Evolutionary conservation across 1,284 basidiomycete species (phyloP), one percentile per base, ranked within the genome.

Genomic region (Neonothopanus nambi): DNA sequence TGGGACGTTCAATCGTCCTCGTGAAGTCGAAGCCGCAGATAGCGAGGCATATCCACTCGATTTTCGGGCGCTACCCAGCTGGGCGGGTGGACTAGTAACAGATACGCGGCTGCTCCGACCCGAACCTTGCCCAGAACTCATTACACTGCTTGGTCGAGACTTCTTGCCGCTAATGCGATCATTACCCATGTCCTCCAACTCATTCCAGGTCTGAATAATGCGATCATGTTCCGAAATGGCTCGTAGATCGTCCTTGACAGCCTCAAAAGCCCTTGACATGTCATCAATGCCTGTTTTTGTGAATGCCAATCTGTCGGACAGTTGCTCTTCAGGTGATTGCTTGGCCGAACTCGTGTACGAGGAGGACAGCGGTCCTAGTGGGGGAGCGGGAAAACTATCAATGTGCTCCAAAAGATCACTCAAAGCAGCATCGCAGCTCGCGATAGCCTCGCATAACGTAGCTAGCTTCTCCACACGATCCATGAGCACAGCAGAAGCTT

Each of bases 361-460:
- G 7, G 83, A 81, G 2, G 78, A 74, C 26, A 85, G 66, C 7
- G 74, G 65, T n/a, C 78, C 77, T 30, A 73, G 60, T 4, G 87
- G 85, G 21, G 74, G 63, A 15, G 78, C 74, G 12, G 88, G 86
- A 62, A 82, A 89, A 60, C 84, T 86, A 66, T 93, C 91, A 52
- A 92, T 78, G 61, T 91, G 88, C 61, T 92, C 88, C 47, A 93
- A 70, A 7, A 93, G 74, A 63, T 92, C 88, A 62, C 91, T 93
- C 37, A 93, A 73, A 17, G 84, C 80, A n/a, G 76, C 70, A 63
- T 93, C 91, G 59, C 88, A 91, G 15, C 67, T 65, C 23, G 73
- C 72, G 9, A 87, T 65, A 24, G 72, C 65, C 23, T 75, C 67
- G 2, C 74, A 68, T 50, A 92, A 70, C 17, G 73, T 69, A 4